A percentile compares a stretch with the other conserved stretches of the same genome.
Evolutionary conservation across 768 basidiomycete species (phyloP).

Genomic region (Tylopilus subfusipes): DNA sequence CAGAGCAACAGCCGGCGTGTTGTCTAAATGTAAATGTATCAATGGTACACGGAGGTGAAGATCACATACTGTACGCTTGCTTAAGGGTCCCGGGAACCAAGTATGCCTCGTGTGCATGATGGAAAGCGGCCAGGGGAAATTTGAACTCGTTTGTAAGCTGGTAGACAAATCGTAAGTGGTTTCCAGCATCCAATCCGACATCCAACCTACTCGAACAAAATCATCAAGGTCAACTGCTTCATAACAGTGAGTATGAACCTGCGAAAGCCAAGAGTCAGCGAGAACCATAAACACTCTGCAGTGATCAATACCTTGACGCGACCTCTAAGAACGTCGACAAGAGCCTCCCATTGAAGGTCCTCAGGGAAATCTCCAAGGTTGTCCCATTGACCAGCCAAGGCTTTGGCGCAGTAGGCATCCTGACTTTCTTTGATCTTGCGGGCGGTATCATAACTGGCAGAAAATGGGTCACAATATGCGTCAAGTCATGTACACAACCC

Average conservation of each 20-base stretch:
- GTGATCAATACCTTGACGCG: slow-evolving; percentile 59
- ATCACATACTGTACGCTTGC: slow-evolving; percentile 47
- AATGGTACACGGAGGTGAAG: not conserved
- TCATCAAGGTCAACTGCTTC: slow-evolving; percentile 66
- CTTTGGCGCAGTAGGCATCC: slow-evolving; percentile 51
- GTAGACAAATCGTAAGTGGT: not conserved
- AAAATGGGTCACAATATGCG: slow-evolving; percentile 1
- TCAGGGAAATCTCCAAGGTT: slow-evolving; percentile 61
- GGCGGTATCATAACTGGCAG: slow-evolving; percentile 48
- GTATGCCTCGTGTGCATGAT: slow-evolving; percentile 88
- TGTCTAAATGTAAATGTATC: slow-evolving; percentile 30
- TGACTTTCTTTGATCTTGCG: slow-evolving; percentile 51
- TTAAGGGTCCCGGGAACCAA: slow-evolving; percentile 83
- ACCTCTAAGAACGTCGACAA: slow-evolving; percentile 82
- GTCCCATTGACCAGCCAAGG: slow-evolving; percentile 37
- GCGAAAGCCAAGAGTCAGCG: not conserved
- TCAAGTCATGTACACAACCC: slow-evolving; percentile 3
- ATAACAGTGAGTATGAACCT: slow-evolving; percentile 43
- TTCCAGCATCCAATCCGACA: not conserved
- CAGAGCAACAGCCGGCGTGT: slow-evolving; percentile 69
- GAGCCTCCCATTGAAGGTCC: slow-evolving; percentile 65
- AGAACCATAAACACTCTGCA: not conserved
- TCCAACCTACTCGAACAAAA: slow-evolving; percentile 54
- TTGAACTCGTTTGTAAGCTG: slow-evolving; percentile 91
- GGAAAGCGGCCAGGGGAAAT: slow-evolving; percentile 77